Evolutionary conservation across 192 early-diverging fungal species (phyloP).

Genomic region (Geranomyces variabilis): DNA sequence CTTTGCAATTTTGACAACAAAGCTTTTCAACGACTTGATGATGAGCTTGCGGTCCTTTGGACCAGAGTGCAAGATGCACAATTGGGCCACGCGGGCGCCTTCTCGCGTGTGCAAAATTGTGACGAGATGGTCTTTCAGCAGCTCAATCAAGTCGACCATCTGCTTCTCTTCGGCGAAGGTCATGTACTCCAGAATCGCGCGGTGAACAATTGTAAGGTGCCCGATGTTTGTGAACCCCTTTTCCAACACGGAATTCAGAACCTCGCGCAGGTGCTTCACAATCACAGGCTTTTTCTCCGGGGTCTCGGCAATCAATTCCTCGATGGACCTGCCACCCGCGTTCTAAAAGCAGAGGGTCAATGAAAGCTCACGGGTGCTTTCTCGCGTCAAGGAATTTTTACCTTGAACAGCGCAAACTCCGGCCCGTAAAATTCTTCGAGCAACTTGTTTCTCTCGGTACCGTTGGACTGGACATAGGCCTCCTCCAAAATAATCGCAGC

Average conservation of each 20-base stretch:
- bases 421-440: constrained; percentile 93
- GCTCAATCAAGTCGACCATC: constrained; percentile 67
- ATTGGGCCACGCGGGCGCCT: constrained; percentile 84
- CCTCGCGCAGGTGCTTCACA: constrained; percentile 69
- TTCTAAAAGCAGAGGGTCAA: constrained; percentile 6
- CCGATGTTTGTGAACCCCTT: constrained; percentile 72
- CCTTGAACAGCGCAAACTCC: constrained; percentile 87
- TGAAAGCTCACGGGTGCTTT: background rate
- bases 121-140: constrained; percentile 79
- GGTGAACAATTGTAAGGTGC: constrained; percentile 81
- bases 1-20: constrained; percentile 73
- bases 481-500: constrained; percentile 86
- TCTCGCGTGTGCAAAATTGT: constrained; percentile 93
- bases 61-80: constrained; percentile 74
- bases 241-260: constrained; percentile 74
- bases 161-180: constrained; percentile 65
- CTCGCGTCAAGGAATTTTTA: constrained; percentile 13
- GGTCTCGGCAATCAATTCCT: constrained; percentile 61
- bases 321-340: constrained; percentile 41
- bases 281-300: constrained; percentile 74
- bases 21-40: constrained; percentile 82
- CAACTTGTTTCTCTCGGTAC: constrained; percentile 69
- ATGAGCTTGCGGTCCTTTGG: constrained; percentile 93
- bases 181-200: constrained; percentile 84
- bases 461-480: constrained; percentile 78